Percentiles rank a stretch among this genome's conserved stretches.
Evolutionary conservation across 208 protist genomes (phyloP).

Genomic region (Naegleria lovaniensis): DNA sequence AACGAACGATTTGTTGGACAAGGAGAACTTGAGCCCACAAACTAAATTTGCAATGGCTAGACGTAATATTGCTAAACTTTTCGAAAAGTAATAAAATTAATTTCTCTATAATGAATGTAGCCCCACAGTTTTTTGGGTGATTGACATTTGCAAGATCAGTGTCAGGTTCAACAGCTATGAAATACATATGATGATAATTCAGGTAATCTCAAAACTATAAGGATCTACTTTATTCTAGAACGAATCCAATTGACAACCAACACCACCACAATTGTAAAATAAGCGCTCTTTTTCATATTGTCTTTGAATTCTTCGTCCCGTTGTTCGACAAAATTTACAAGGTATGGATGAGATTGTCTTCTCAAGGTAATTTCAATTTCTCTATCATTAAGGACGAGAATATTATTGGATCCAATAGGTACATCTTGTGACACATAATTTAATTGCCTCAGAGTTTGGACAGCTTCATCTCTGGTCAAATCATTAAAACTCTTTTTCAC

Average conservation of each 20-base stretch:
- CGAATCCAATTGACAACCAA: neutral
- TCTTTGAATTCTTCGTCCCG: neutral
- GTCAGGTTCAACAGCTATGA: too few relatives aligned
- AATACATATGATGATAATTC: too few relatives aligned
- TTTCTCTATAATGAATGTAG: too few relatives aligned
- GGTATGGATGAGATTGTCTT: neutral
- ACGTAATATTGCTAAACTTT: neutral
- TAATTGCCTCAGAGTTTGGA: neutral
- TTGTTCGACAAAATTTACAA: too few relatives aligned
- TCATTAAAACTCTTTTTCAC: neutral
- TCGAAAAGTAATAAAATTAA: neutral
- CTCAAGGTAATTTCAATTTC: neutral
- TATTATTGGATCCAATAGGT: neutral
- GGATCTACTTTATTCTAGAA: neutral
- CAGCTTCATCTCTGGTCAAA: neutral
- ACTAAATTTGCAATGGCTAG: neutral
- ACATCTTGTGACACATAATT: neutral
- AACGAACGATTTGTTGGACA: neutral
- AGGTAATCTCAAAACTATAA: too few relatives aligned
- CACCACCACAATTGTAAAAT: neutral
- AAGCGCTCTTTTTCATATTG: neutral
- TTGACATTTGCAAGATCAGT: too few relatives aligned
- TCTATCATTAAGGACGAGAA: neutral
- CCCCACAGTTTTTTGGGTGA: too few relatives aligned
- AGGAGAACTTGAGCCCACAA: neutral